A percentile compares a stretch with the other conserved stretches of the same genome.
Evolutionary conservation across 805 yeast genomes (phyloP).

Genomic region (Candida ficus): DNA sequence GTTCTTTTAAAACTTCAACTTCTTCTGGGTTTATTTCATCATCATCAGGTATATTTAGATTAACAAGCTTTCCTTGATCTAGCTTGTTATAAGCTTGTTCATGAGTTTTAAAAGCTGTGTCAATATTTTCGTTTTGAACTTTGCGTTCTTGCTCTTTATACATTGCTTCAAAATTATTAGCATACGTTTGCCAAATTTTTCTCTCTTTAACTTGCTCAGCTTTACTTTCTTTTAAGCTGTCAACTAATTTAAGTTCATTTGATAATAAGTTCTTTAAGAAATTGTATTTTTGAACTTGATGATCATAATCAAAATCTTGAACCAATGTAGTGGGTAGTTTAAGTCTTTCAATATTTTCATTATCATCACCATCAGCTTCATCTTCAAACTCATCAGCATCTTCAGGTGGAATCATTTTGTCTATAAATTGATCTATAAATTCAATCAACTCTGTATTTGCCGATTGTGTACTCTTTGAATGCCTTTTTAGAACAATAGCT

Average conservation of each 20-base stretch:
- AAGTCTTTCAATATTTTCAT: not conserved
- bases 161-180: slow-evolving; percentile 10
- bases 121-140: slow-evolving; percentile 6
- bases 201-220: slow-evolving; percentile 9
- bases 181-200: slow-evolving; percentile 9
- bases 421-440: slow-evolving; percentile 11
- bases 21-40: slow-evolving; percentile 1
- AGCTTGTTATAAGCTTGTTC: not conserved
- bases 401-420: slow-evolving; percentile 2
- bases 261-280: slow-evolving; percentile 15
- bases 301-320: slow-evolving; percentile 18
- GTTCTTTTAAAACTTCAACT: slow-evolving; percentile 9
- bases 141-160: slow-evolving; percentile 12
- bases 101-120: not conserved
- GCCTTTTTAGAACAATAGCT: slow-evolving; percentile 11
- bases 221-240: slow-evolving; percentile 11
- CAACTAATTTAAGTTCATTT: slow-evolving; percentile 17
- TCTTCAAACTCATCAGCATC: not conserved
- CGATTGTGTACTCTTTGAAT: not conserved
- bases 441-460: slow-evolving; percentile 7
- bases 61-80: not conserved
- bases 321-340: slow-evolving; percentile 14
- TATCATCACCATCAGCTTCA: not conserved
- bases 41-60: not conserved
- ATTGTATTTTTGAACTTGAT: slow-evolving; percentile 15